Base-by-base conservation (phyloP, 495 filamentous ascomycete genomes). In the Tetracladium setigerum region DNA sequence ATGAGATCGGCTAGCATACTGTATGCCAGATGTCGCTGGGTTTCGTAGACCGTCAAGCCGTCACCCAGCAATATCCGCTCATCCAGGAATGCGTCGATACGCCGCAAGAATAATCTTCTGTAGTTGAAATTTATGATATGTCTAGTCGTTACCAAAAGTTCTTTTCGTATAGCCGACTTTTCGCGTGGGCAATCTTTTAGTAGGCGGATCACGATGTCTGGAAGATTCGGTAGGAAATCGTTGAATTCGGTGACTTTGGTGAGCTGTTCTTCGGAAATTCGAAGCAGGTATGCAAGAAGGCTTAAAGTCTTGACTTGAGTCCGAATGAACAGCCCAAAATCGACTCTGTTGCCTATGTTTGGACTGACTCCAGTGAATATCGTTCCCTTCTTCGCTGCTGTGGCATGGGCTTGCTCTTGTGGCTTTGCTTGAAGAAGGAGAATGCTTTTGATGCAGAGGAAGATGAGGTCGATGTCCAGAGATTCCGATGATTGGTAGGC, bases 121-220 rank as follows among this genome's bases (percentile, higher is more conserved):
- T 96, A 97, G 60, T 95, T 96, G 69, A 96, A 97, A 63, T 99
- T 99, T 66, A 97, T 96, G 55, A 96, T 97, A 58, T 99, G 94
- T 12, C 94, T 78, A 49, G 96, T 97, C 0, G 92, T 94, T 19
- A 99, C 94, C 14, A 99, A 66, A 14, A 99, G 72, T 65, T 99
- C 94, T 64, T 97, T 99, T 22, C 94, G 73, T 2, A 91, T 87
- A n/a, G 84, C 83, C 0, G 91, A 96, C 55, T 95, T 91, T 63
- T 96, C 91, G 38, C 89, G 73, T 0, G 94, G 94, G 45, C 91
- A 96, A 54, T 99, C 94, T 55, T 94, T 86, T 39, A 99, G 67
- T 41, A 99, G 68, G 4, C 94, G 81, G n/a, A 99, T 89, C 0
- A 95, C 88, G 30, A 97, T 92, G 24, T 86, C 83, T 2, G 94